A percentile compares a stretch with the other conserved stretches of the same genome.
phyloP scores from a whole-genome alignment of 1,284 basidiomycete species.

The Lentinula novae-zelandiae region DNA sequence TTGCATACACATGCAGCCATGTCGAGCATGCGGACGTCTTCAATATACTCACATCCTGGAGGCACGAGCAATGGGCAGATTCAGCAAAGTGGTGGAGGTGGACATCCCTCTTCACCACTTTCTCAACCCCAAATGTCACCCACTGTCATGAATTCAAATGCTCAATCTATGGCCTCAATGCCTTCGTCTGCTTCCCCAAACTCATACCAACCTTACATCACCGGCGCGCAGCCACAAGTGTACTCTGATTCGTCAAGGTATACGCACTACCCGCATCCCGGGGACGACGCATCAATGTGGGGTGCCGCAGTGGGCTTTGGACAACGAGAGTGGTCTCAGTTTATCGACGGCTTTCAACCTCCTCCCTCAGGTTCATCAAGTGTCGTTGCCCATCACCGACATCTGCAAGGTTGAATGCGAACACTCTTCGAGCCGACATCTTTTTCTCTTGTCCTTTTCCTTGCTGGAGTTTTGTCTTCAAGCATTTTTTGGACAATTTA shows the following conservation, averaged over 20 bases:
- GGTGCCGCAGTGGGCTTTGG: slow-evolving; percentile 58
- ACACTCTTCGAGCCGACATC: neutral
- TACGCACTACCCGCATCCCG: slow-evolving; percentile 37
- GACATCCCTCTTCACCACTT: slow-evolving; percentile 28
- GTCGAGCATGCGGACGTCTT: slow-evolving; percentile 29
- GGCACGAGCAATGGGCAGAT: slow-evolving; percentile 13
- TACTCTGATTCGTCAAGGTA: slow-evolving; percentile 23
- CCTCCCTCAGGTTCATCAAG: slow-evolving; percentile 1
- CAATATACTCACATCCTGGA: slow-evolving; percentile 20
- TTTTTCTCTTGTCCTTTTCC: neutral
- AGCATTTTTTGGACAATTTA: neutral
- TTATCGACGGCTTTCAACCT: slow-evolving; percentile 24
- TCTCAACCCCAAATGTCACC: slow-evolving; percentile 28
- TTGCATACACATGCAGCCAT: slow-evolving; percentile 30
- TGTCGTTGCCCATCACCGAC: slow-evolving; percentile 12
- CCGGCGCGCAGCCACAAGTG: slow-evolving; percentile 22
- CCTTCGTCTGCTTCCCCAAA: slow-evolving; percentile 15
- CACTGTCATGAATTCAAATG: slow-evolving; percentile 13
- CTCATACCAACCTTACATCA: slow-evolving; percentile 14
- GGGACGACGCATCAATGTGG: slow-evolving; percentile 53
- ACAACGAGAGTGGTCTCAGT: slow-evolving; percentile 54
- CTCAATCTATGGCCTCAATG: slow-evolving; percentile 3
- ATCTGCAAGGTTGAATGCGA: slow-evolving; percentile 10
- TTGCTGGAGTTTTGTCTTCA: neutral
- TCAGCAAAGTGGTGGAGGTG: neutral